phyloP scores from a whole-genome alignment of 148 eudicot species.

The Heliamphora exappendiculata region DNA sequence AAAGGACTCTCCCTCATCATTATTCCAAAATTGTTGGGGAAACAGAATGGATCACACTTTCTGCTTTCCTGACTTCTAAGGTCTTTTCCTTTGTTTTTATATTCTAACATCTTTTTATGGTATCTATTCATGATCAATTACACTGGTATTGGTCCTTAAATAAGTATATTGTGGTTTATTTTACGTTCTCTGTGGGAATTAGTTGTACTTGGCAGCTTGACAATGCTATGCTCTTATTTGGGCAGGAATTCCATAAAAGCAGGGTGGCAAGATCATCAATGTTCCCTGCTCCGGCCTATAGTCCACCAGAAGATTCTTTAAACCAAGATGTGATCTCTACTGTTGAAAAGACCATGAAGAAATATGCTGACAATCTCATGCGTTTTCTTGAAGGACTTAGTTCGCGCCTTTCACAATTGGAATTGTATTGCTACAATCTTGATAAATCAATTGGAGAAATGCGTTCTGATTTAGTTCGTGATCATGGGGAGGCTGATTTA shows the following conservation, averaged over 20 bases:
- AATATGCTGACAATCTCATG: slow-evolving; percentile 84
- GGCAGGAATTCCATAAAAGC: slow-evolving; percentile 89
- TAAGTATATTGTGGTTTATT: not conserved
- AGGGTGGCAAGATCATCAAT: slow-evolving; percentile 77
- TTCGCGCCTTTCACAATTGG: slow-evolving; percentile 90
- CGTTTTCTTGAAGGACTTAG: slow-evolving; percentile 97
- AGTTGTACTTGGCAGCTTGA: not conserved
- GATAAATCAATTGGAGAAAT: slow-evolving; percentile 96
- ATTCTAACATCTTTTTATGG: not conserved
- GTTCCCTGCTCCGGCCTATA: slow-evolving; percentile 59
- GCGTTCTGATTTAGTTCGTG: slow-evolving; percentile 84
- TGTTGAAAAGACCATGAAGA: slow-evolving; percentile 90
- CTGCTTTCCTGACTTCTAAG: not conserved
- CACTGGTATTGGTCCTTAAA: not conserved
- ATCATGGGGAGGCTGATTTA: slow-evolving; percentile 71
- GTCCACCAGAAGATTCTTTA: slow-evolving; percentile 70
- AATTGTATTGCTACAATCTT: slow-evolving; percentile 90
- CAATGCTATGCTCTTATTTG: slow-evolving; percentile 10
- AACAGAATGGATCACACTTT: not conserved
- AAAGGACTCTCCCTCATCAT: not conserved
- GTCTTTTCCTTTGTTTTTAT: not conserved
- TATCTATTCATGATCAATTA: not conserved
- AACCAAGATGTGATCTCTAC: slow-evolving; percentile 57
- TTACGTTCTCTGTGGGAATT: not conserved
- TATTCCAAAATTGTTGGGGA: not conserved